Conservation (phyloP, 441 rosid genomes). For the Metrosideros polymorpha region DNA sequence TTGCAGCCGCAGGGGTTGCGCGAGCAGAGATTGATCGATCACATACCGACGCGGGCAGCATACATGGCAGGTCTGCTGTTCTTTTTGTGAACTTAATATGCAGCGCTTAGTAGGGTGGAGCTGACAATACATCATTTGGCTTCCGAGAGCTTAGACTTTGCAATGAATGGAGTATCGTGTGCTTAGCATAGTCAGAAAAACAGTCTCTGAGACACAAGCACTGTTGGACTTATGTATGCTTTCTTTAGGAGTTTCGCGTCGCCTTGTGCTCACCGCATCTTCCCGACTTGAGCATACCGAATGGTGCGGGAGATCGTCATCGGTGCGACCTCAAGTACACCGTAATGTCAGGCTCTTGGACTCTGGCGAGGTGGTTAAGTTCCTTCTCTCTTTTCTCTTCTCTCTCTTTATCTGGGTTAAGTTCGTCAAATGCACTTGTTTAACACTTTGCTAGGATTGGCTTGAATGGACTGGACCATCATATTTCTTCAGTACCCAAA, state of each 20-base stretch:
- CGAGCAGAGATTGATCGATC: slow-evolving; percentile 28
- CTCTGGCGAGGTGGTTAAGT: background rate
- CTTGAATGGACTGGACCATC: background rate
- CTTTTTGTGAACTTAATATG: background rate
- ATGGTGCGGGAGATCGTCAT: background rate
- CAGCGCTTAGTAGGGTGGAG: background rate
- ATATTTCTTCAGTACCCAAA: background rate
- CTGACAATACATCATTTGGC: background rate
- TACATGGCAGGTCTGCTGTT: background rate
- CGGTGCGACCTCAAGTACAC: background rate
- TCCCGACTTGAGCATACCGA: background rate
- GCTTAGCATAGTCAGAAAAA: background rate
- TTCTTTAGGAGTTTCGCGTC: background rate
- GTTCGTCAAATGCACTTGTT: background rate
- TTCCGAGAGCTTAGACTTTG: background rate
- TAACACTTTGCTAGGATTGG: background rate
- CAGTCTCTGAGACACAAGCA: background rate
- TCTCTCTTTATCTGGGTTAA: background rate
- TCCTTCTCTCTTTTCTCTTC: background rate
- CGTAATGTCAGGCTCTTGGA: background rate
- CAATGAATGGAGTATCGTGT: background rate
- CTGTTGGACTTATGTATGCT: background rate
- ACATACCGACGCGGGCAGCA: background rate
- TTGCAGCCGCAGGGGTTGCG: slow-evolving; percentile 40
- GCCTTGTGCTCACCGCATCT: background rate